Conservation (phyloP, 805 yeast species). For the Cyberlindnera misumaiensis region DNA sequence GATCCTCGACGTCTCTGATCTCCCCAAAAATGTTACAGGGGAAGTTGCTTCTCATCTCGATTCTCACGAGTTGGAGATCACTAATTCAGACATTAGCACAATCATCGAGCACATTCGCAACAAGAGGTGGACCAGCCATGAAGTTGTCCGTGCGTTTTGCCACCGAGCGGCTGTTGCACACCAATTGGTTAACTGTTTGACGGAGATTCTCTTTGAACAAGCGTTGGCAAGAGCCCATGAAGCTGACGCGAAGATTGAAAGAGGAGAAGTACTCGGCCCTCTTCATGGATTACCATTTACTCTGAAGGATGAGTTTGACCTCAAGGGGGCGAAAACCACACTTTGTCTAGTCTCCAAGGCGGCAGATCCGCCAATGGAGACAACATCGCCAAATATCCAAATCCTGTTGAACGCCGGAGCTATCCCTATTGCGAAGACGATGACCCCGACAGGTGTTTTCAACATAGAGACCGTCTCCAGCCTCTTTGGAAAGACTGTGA, state of each 20-base stretch:
- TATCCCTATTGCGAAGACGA: slow-evolving; percentile 47
- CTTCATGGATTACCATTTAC: slow-evolving; percentile 65
- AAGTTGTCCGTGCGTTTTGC: slow-evolving; percentile 47
- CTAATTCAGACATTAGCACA: slow-evolving; percentile 26
- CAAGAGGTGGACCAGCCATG: slow-evolving; percentile 30
- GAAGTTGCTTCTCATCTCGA: background rate
- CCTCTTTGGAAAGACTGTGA: slow-evolving; percentile 38
- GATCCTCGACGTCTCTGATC: background rate
- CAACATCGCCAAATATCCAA: slow-evolving; percentile 31
- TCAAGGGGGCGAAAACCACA: slow-evolving; percentile 41
- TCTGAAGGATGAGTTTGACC: slow-evolving; percentile 37
- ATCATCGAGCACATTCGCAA: slow-evolving; percentile 24
- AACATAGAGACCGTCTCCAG: slow-evolving; percentile 38
- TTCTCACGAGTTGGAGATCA: slow-evolving; percentile 31
- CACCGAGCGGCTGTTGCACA: slow-evolving; percentile 55
- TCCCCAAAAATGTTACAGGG: background rate
- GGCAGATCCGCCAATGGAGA: slow-evolving; percentile 43
- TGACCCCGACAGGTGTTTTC: slow-evolving; percentile 44
- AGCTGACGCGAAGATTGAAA: slow-evolving; percentile 39
- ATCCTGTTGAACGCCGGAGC: slow-evolving; percentile 42
- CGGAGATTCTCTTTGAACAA: slow-evolving; percentile 39
- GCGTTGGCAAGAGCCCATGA: slow-evolving; percentile 49
- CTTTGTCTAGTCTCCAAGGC: slow-evolving; percentile 39
- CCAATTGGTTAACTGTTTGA: slow-evolving; percentile 35
- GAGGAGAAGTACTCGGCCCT: slow-evolving; percentile 51